Evolutionary conservation across 805 yeast genomes (phyloP), one percentile per base, ranked within the genome.

Genomic region (Wickerhamomyces tratensis): DNA sequence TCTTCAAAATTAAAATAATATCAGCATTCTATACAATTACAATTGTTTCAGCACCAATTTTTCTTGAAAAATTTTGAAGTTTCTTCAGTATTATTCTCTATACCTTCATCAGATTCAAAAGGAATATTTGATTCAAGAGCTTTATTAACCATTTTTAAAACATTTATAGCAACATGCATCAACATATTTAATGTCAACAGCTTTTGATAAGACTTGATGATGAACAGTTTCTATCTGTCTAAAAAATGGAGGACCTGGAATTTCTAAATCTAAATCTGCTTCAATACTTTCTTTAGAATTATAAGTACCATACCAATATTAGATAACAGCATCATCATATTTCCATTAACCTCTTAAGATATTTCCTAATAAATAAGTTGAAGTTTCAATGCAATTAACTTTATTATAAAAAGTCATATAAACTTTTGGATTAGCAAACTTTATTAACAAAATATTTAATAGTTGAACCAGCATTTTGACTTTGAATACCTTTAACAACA

Each of bases 321-420:
- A 72, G 77, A 79, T 76, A 33, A 70, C 54, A 35, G 71, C 56
- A 37, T 85, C 85, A 7, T 71, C 62, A 60, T 67, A 79, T 5
- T 64, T 62, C 82, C 82, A 79, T 54, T 79, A 83, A 3, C 63
- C 53, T 43, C 80, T 62, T 45, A 79, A 59, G 34, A 76, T 58
- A 30, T 72, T 70, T 11, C 66, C 57, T 36, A 79, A 50, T 37
- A 77, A 53, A 36, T 54, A 50, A 43, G 63, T 74, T 25, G 77
- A 68, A 38, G 61, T 77, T 54, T 79, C 84, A 10, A 52, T 69
- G 35, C 84, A 85, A 50, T 79, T 79, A 51, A 79, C 68, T 52
- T 70, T 76, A 61, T 77, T 79, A 63, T 79, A 80, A 39, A 78
- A 63, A 20, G 82, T 75, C 86, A 79, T 79, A 45, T 77, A 56